A percentile compares a stretch with the other conserved stretches of the same genome.
These are phyloP conservation scores for Alternaria sp. DNA, from an alignment of 2,329 filamentous ascomycete species.

Conservation along the genomic window DNA sequence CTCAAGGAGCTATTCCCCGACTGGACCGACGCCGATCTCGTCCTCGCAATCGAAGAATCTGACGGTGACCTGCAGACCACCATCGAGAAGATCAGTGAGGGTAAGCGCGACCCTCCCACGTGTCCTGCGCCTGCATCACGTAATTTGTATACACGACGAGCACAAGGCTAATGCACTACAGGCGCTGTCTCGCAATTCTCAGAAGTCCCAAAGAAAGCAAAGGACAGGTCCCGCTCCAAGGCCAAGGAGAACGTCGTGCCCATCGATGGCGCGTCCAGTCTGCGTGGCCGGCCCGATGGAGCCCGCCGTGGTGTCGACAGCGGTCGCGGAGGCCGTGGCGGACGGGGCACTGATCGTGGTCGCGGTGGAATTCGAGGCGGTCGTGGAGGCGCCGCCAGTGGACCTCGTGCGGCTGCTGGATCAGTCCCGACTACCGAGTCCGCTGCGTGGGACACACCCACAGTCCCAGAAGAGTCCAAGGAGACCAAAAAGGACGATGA, in stretches of 20 bases:
- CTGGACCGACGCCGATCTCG: conserved; percentile 94
- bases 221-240: conserved; percentile 76
- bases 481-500: conserved; percentile 38
- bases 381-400: conserved; percentile 72
- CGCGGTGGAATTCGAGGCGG: conserved; percentile 63
- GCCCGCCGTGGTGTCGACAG: conserved; percentile 44
- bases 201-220: conserved; percentile 77
- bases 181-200: conserved; percentile 84
- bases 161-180: conserved; percentile 44
- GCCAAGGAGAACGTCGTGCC: conserved; percentile 67
- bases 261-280: conserved; percentile 55
- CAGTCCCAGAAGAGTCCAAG: conserved; percentile 26
- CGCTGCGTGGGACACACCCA: conserved; percentile 65
- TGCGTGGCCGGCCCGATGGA: conserved; percentile 34
- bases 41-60: conserved; percentile 90
- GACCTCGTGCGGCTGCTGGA: conserved; percentile 61
- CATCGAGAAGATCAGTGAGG: conserved; percentile 81
- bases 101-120: conserved; percentile 56
- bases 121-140: conserved; percentile 1
- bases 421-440: conserved; percentile 77
- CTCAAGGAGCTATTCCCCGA: conserved; percentile 94
- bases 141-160: conserved; percentile 11
- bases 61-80: conserved; percentile 76
- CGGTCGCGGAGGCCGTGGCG: conserved; percentile 55
- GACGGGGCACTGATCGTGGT: conserved; percentile 66